Evolutionary conservation across 2,329 filamentous ascomycete genomes (phyloP), one percentile per base, ranked within the genome.

Genomic region (Talaromyces atroroseus): DNA sequence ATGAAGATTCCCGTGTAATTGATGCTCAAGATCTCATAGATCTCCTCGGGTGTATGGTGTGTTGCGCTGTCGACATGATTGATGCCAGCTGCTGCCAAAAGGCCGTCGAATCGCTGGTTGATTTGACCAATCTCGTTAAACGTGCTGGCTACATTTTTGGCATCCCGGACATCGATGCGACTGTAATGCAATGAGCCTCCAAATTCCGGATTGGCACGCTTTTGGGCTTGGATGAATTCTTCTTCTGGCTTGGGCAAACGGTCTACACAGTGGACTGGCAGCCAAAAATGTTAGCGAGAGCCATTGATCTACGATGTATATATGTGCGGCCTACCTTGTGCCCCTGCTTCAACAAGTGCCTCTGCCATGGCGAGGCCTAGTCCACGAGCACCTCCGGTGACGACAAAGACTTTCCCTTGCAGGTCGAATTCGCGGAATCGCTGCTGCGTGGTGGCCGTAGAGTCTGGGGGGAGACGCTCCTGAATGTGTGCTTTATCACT

Each of bases 1-100:
- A 76, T 71, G 62, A 80, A 78, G 1, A 76, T 74, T 11, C 79
- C 78, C 12, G 72, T 76, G 61, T 76, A 78, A 60, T 81, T 81
- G 61, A 80, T 73, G 53, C 71, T 67, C 69, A 78, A 71, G 55
- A 78, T 73, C 49, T 76, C 68, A 24, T 73, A 65, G 18, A 74
- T 63, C 20, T 75, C 71, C 18, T 74, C 68, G 4, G 72, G 66
- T 2, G 69, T 68, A 62, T 74, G 70, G n/a, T 73, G 71, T 14
- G 76, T 66, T 0, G 74, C 74, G 24, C 68, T 67, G 23, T 69
- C 68, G 12, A 76, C 65, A 55, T 76, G 68, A 60, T 76, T 75
- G 52, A 77, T 68, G 2, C 72, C 74, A 1, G 74, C 74, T 3
- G 74, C 74, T 11, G 74, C 73, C 49, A 77, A 64, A 18, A 75